A percentile compares a stretch with the other conserved stretches of the same genome.
Conservation (phyloP, 257 asterid species). For the Linaria vulgaris region DNA sequence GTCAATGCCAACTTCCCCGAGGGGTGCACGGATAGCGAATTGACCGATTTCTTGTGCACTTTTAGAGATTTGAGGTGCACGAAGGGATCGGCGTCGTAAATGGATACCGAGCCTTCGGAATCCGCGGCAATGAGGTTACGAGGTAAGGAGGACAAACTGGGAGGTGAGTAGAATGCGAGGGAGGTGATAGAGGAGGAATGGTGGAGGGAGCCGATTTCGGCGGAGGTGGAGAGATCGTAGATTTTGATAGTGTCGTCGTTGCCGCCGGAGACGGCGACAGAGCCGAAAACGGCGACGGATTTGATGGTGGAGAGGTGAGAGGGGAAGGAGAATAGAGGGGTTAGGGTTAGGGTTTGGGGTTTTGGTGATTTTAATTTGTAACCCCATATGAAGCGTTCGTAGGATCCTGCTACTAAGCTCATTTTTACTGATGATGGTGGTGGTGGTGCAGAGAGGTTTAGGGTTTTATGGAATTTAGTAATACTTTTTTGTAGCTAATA, state of each 20-base stretch:
- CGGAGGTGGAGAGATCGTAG: constrained; percentile 76
- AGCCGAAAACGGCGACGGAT: constrained; percentile 77
- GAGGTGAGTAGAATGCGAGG: constrained; percentile 73
- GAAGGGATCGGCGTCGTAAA: constrained; percentile 88
- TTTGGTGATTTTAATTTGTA: constrained; percentile 56
- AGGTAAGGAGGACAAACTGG: constrained; percentile 58
- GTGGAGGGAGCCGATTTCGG: constrained; percentile 81
- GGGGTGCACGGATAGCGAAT: constrained; percentile 73
- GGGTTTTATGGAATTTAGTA: no score
- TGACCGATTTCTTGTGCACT: constrained; percentile 64
- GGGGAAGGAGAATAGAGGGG: constrained; percentile 86
- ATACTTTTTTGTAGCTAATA: no score
- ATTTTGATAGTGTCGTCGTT: constrained; percentile 91
- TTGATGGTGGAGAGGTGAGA: constrained; percentile 87
- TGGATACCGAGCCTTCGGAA: constrained; percentile 62
- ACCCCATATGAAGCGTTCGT: constrained; percentile 97
- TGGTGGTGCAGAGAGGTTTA: no score
- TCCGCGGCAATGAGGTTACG: constrained; percentile 76
- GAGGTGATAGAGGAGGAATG: constrained; percentile 69
- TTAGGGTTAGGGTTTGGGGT: constrained; percentile 32
- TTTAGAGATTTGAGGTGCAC: constrained; percentile 72
- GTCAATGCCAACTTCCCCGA: constrained; percentile 80
- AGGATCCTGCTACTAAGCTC: constrained; percentile 96
- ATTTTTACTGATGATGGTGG: no score
- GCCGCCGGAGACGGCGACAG: constrained; percentile 91